Conservation (phyloP, 768 basidiomycete genomes). For the Tricholoma flavovirens region DNA sequence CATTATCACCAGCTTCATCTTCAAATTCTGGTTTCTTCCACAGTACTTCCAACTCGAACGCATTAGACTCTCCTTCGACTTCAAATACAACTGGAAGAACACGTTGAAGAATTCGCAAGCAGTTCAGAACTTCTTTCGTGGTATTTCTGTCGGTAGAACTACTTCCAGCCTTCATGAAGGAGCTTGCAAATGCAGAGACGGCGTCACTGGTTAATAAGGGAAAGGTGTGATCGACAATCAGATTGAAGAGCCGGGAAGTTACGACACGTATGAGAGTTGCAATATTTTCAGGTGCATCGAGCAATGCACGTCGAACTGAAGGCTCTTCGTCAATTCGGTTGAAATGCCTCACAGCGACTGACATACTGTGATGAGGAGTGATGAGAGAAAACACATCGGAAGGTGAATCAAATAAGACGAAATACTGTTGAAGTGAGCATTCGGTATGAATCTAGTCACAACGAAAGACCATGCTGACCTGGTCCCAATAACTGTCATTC, state of each 20-base stretch:
- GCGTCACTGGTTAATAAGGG: conserved; percentile 52
- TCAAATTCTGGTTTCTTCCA: conserved; percentile 67
- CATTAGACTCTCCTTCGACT: conserved; percentile 61
- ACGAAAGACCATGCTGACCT: conserved; percentile 41
- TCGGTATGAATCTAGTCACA: neutral
- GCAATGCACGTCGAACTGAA: conserved; percentile 75
- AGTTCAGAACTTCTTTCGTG: conserved; percentile 86
- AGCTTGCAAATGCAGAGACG: conserved; percentile 61
- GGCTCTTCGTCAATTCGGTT: conserved; percentile 4
- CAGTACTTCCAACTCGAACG: conserved; percentile 74
- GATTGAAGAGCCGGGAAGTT: conserved; percentile 62
- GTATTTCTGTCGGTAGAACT: conserved; percentile 54
- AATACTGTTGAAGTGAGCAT: conserved; percentile 47
- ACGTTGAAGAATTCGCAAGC: conserved; percentile 83
- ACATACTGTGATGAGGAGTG: conserved; percentile 77
- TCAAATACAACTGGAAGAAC: conserved; percentile 89
- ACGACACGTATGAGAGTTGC: conserved; percentile 74
- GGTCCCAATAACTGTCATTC: conserved; percentile 85
- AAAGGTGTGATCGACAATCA: conserved; percentile 77
- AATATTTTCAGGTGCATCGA: conserved; percentile 82
- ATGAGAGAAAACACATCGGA: conserved; percentile 90
- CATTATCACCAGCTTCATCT: conserved; percentile 22
- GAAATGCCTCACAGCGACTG: neutral
- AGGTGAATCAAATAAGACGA: conserved; percentile 79
- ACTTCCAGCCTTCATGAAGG: conserved; percentile 57